A percentile compares a stretch with the other conserved stretches of the same genome.
These are phyloP conservation scores for Skeletonema costatum DNA, from an alignment of 108 stramenopile species.

Conservation along the genomic window DNA sequence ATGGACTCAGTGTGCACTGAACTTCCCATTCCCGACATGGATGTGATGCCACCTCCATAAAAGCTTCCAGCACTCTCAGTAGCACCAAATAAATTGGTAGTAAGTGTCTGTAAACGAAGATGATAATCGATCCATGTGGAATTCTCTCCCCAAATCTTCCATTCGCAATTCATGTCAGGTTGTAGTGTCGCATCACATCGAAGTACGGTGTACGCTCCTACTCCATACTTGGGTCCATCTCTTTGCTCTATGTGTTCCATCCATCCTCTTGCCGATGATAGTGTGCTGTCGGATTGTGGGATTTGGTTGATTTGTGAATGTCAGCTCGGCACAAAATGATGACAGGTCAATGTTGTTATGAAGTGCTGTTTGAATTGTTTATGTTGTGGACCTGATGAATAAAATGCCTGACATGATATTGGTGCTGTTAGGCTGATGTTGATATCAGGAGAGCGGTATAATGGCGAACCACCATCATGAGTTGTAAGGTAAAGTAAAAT, in stretches of 20 bases:
- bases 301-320: not conserved
- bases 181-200: constrained; percentile 55
- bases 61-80: not conserved
- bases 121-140: constrained; percentile 63
- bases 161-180: constrained; percentile 1
- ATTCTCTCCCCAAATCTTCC: constrained; percentile 63
- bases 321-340: constrained; percentile 22
- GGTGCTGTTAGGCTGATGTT: no score
- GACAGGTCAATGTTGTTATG: no score
- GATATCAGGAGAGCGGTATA: no score
- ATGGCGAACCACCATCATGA: no score
- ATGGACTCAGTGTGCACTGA: not conserved
- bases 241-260: constrained; percentile 63
- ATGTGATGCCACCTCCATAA: not conserved
- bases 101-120: constrained; percentile 45
- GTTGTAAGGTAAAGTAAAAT: no score
- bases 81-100: constrained; percentile 7
- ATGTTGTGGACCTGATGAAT: not conserved
- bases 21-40: not conserved
- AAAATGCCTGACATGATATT: not conserved
- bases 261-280: constrained; percentile 70
- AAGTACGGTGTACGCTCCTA: constrained; percentile 79
- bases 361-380: not conserved
- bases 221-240: constrained; percentile 35
- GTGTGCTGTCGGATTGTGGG: not conserved